These are phyloP conservation scores for Solanum aculeatissimum DNA, from an alignment of 305 asterid genomes.

Conservation along the genomic window DNA sequence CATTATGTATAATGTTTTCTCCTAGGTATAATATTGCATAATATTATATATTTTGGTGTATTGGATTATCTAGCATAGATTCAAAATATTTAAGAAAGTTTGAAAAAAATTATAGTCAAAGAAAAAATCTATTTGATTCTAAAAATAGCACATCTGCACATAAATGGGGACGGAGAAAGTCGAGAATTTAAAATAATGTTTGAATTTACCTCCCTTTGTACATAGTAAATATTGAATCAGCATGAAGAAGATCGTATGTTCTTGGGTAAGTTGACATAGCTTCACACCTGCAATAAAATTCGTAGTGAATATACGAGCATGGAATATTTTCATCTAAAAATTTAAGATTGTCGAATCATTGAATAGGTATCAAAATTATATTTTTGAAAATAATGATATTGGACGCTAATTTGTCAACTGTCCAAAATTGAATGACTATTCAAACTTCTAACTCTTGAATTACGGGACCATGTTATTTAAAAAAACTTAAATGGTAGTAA, in stretches of 20 bases:
- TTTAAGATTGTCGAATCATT: neutral
- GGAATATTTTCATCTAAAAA: neutral
- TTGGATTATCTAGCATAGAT: neutral
- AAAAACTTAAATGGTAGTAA: neutral
- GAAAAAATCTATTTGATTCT: neutral
- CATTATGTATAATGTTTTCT: neutral
- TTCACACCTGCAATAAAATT: conserved; percentile 55
- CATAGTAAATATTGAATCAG: conserved; percentile 10
- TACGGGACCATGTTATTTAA: neutral
- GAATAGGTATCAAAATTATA: neutral
- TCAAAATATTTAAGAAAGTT: neutral
- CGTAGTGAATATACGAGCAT: neutral
- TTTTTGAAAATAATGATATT: neutral
- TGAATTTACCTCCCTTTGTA: neutral
- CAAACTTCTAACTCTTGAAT: neutral
- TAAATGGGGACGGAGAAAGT: neutral
- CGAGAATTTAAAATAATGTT: neutral
- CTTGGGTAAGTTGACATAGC: conserved; percentile 98
- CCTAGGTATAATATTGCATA: neutral
- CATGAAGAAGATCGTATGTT: conserved; percentile 85
- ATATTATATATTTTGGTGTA: neutral
- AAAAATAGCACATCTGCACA: neutral
- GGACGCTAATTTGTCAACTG: neutral
- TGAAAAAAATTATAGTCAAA: neutral
- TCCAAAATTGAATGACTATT: neutral